Evolutionary conservation across 75 land plant genomes (phyloP).

Genomic region (Isoetes taiwanensis): DNA sequence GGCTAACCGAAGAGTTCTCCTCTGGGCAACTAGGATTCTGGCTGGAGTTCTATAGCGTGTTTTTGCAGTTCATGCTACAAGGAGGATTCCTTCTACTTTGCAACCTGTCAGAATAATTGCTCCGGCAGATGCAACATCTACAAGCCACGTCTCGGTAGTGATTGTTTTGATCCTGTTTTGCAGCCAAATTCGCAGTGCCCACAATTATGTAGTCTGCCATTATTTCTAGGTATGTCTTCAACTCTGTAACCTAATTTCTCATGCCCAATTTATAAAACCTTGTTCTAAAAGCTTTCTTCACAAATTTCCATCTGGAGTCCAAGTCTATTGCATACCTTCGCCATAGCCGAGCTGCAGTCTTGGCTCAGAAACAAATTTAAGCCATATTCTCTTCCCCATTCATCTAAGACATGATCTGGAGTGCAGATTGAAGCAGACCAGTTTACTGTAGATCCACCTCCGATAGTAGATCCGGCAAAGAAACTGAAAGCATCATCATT

Average conservation of each 20-base stretch:
- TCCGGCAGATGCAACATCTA: conserved; percentile 48
- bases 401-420: conserved; percentile 38
- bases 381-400: conserved; percentile 42
- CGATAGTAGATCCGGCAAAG: conserved; percentile 59
- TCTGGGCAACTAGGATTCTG: too few species aligned
- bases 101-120: conserved; percentile 53
- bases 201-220: conserved; percentile 52
- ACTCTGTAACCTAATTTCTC: conserved; percentile 47
- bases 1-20: too few species aligned
- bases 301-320: conserved; percentile 37
- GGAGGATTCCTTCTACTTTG: conserved; percentile 45
- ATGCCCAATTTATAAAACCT: conserved; percentile 54
- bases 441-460: conserved; percentile 76
- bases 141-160: conserved; percentile 69
- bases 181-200: conserved; percentile 75
- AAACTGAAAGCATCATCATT: conserved; percentile 27
- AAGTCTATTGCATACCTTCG: conserved; percentile 45
- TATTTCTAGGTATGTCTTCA: conserved; percentile 42
- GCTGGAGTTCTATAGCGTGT: too few species aligned
- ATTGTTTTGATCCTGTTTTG: conserved; percentile 49
- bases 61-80: too few species aligned
- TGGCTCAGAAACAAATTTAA: conserved; percentile 34
- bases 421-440: conserved; percentile 72
- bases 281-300: conserved; percentile 56
- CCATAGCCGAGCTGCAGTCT: conserved; percentile 55